Percentiles rank a stretch among this genome's conserved stretches.
Conservation (phyloP, 345 rosid genomes). For the Ricinus communis region DNA sequence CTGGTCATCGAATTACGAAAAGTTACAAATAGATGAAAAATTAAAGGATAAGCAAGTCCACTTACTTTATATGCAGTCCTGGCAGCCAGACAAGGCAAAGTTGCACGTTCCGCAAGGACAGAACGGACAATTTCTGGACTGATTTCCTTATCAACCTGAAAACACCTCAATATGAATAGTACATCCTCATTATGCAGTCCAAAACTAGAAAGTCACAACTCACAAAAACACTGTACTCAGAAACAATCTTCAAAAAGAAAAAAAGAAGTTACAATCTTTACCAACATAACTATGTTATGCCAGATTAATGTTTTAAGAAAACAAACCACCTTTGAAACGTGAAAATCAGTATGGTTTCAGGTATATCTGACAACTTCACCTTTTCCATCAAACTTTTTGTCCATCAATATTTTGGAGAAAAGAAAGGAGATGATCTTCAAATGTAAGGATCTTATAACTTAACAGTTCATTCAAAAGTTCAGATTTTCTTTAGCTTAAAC, state of each 20-base stretch:
- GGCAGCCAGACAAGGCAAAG: slow-evolving; percentile 80
- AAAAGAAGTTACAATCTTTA: not conserved
- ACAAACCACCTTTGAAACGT: not conserved
- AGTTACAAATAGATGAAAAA: not conserved
- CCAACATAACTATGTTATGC: not conserved
- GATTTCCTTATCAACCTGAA: slow-evolving; percentile 80
- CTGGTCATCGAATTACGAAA: not conserved
- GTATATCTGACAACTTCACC: not conserved
- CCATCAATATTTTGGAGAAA: not conserved
- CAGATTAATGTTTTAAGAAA: not conserved
- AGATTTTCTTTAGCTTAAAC: not conserved
- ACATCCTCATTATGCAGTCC: not conserved
- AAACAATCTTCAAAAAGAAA: no score
- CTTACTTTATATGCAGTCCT: slow-evolving; percentile 73
- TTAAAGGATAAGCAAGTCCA: slow-evolving; percentile 12
- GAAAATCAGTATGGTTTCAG: not conserved
- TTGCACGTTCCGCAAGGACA: slow-evolving; percentile 78
- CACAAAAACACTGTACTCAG: no score
- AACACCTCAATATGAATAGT: slow-evolving; percentile 16
- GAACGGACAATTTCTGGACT: slow-evolving; percentile 87
- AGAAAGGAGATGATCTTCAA: not conserved
- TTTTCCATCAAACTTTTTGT: not conserved
- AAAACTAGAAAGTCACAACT: not conserved
- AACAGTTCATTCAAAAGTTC: not conserved
- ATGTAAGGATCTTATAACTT: not conserved